These are phyloP conservation scores for Aspergillus indologenus DNA, from an alignment of 495 filamentous ascomycete species.

Conservation along the genomic window DNA sequence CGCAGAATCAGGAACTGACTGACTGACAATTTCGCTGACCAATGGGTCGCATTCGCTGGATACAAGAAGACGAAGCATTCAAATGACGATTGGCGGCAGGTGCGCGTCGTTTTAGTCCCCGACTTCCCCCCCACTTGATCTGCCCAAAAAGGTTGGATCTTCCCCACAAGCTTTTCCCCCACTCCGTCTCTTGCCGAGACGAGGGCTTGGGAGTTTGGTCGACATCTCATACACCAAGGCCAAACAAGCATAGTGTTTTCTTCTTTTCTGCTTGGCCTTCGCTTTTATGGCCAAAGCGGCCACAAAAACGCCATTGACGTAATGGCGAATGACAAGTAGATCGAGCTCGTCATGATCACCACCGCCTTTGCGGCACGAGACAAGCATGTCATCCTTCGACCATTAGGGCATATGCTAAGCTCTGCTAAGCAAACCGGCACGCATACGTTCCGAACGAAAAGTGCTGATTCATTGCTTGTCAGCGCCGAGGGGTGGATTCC, in stretches of 20 bases:
- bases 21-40: not conserved
- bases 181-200: constrained; percentile 7
- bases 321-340: not conserved
- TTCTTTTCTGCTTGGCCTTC: not conserved
- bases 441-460: not conserved
- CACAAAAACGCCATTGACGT: constrained; percentile 2
- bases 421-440: not conserved
- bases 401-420: not conserved
- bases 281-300: not conserved
- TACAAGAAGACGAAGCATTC: not conserved
- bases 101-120: constrained; percentile 3
- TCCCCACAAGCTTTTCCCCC: constrained; percentile 3
- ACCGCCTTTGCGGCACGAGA: not conserved
- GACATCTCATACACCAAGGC: constrained; percentile 1
- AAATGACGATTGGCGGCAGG: constrained; percentile 3
- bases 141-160: constrained; percentile 2
- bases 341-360: not conserved
- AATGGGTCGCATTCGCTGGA: not conserved
- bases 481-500: not conserved
- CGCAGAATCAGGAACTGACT: constrained; percentile 1
- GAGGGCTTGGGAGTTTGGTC: not conserved
- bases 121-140: not conserved
- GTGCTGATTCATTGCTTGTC: not conserved
- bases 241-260: not conserved
- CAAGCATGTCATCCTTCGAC: not conserved